Evolutionary conservation across 345 rosid genomes (phyloP), one percentile per base, ranked within the genome.

Genomic region (Cochlearia excelsa): DNA sequence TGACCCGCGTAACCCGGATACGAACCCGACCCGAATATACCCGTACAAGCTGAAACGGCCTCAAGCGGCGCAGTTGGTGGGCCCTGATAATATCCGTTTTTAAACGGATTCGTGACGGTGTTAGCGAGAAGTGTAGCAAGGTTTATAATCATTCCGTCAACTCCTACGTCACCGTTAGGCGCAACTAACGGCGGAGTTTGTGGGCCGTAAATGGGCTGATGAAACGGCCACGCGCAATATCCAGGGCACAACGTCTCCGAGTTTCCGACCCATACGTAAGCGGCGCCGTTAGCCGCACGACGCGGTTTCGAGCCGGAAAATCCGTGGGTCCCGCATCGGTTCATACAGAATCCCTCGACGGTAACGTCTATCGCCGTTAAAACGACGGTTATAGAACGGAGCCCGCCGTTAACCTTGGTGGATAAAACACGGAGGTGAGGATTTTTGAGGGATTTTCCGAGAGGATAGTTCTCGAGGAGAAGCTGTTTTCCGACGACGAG

Each of bases 161-260:
- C 79, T 0, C 96, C 97, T 1, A 85, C 82, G 75, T 90, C 96
- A 7, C 89, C 94, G 80, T 81, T 87, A 5, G 97, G 97, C 0
- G 97, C 68, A 1, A 77, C 69, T 5, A 87, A 50, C 9, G 96
- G 89, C 46, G 89, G 85, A 0, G 77, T 73, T 55, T 84, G 97
- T 0, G 91, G 96, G 4, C 97, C 96, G 63, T 81, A 87, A 29
- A 84, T 63, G 1, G 97, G 97, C 66, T 74, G 84, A 74, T 90
- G 88, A 53, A 90, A 90, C 3, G 95, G 95, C 97, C 97, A 90
- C 37, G 93, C 88, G 72, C 95, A 90, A 27, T 87, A 80, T 4
- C 96, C 96, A 0, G 94, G 94, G 34, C 98, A 91, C 69, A 71
- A 84, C 42, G 65, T 63, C 68, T 46, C 81, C 7, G 98, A 75